Evolutionary conservation across 108 stramenopile species (phyloP), one percentile per base, ranked within the genome.

Genomic region (Nitzschia palea): DNA sequence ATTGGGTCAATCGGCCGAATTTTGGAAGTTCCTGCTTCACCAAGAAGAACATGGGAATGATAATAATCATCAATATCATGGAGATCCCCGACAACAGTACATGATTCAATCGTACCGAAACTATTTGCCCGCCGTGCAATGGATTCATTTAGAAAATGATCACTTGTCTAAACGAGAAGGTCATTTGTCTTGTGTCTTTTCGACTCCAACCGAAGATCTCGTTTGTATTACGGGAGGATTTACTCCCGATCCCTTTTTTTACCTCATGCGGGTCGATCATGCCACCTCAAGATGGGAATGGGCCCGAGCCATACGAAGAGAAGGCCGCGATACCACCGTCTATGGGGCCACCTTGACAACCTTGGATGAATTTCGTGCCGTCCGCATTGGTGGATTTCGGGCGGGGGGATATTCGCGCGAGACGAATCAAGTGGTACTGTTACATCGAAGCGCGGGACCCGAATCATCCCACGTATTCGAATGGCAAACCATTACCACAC

Each of bases 371-470:
- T 53, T 52, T 54, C 72, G 78, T 25, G 86, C 86, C 20, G 31
- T 87, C 14, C 67, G 76, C 20, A 82, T 87, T 64, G 86, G 86
- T 20, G 86, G 86, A 6, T 87, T 87, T 54, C 68, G 55, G n/a
- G 55, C 67, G 26, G 86, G 86, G 17, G 86, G 86, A 4, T 87
- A 87, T 68, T 66, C 81, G 0, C 35, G n/a, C 15, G 86, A 87
- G 36, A 78, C 72, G 18, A 77, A 81, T 50, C 71, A 82, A 47
- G 76, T 87, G 2, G 57, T 48, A 55, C 14, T 86, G 0, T 58
- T 86, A 52, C n/a, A n/a, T 0, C 17, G 80, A 10, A 44, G 26
- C 14, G 22, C 30, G 42, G 31, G 29, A 28, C 5, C 4, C 6
- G 29, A 12, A 3, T 20, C 10, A 1, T 22, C 20, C 20, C 22